A percentile compares a stretch with the other conserved stretches of the same genome.
Evolutionary conservation across 78 protist species (phyloP).

Genomic region (Monosiga brevicollis): DNA sequence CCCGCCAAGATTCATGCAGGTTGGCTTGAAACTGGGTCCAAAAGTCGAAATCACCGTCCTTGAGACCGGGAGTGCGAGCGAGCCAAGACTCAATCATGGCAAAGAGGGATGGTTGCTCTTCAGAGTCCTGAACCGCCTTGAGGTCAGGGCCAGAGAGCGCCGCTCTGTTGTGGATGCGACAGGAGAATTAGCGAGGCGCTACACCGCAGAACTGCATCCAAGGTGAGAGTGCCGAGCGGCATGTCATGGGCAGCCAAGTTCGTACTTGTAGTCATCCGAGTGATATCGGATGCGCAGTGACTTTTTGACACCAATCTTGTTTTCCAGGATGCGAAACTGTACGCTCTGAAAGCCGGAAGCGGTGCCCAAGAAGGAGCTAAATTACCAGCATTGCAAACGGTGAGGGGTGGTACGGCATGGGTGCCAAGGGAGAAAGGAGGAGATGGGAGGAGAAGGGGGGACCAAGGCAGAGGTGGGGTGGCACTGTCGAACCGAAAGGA

Average conservation of each 20-base stretch:
- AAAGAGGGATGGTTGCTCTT: background rate
- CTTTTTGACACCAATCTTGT: background rate
- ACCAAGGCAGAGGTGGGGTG: background rate
- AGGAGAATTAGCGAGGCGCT: too few species aligned
- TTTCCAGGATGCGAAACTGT: background rate
- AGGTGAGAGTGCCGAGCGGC: too few species aligned
- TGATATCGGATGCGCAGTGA: too few species aligned
- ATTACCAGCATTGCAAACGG: too few species aligned
- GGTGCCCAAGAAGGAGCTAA: too few species aligned
- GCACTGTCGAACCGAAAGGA: slow-evolving; percentile 40
- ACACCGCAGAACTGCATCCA: too few species aligned
- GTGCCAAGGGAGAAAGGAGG: background rate
- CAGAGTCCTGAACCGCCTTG: background rate
- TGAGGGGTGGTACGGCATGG: background rate
- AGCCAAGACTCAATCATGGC: slow-evolving; percentile 37
- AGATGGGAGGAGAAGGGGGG: background rate
- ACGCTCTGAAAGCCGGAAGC: background rate
- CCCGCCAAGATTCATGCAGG: slow-evolving; percentile 35
- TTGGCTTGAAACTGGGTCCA: slow-evolving; percentile 30
- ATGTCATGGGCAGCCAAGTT: too few species aligned
- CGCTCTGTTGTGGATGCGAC: background rate
- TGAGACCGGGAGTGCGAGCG: slow-evolving; percentile 59
- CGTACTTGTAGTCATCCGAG: too few species aligned
- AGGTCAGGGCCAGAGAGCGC: background rate
- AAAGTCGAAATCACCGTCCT: slow-evolving; percentile 24